Evolutionary conservation across 1,284 basidiomycete genomes (phyloP).

Genomic region (Violaceomyces palustris): DNA sequence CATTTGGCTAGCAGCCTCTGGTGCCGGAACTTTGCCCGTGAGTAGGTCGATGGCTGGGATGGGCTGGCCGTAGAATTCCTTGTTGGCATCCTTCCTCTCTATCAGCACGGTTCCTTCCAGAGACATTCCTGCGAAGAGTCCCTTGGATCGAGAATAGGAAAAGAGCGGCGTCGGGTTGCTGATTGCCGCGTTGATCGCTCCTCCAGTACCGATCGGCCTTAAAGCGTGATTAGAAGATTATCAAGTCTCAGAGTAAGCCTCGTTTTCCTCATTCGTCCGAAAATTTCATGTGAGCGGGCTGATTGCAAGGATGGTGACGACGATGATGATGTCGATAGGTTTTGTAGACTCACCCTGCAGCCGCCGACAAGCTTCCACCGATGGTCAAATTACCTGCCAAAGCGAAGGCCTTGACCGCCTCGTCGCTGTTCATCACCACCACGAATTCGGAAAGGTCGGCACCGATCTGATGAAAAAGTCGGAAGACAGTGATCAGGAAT

Average conservation of each 20-base stretch:
- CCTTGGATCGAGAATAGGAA: constrained; percentile 90
- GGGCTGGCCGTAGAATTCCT: constrained; percentile 86
- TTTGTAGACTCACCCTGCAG: constrained; percentile 25
- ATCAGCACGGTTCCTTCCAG: constrained; percentile 92
- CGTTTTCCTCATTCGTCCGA: neutral
- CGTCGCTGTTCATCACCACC: constrained; percentile 91
- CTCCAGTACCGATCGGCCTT: constrained; percentile 92
- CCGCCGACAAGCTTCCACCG: constrained; percentile 59
- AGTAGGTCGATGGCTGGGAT: constrained; percentile 86
- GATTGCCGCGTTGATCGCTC: constrained; percentile 77
- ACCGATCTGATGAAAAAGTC: constrained; percentile 61
- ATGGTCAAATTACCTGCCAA: constrained; percentile 93
- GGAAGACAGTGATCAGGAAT: neutral
- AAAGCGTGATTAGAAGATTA: constrained; percentile 58
- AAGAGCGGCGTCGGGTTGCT: constrained; percentile 95
- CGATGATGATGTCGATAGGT: too few species aligned
- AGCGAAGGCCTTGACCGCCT: constrained; percentile 90
- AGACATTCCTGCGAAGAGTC: constrained; percentile 88
- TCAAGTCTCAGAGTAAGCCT: neutral
- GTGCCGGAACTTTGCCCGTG: constrained; percentile 85
- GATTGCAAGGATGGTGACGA: too few species aligned
- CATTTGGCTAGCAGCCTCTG: constrained; percentile 84
- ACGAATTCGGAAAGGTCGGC: constrained; percentile 60
- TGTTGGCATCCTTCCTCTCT: constrained; percentile 74
- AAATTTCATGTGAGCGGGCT: too few species aligned